Evolutionary conservation across 176 grass and related monocot genomes (phyloP).

Genomic region (Zoysia japonica): DNA sequence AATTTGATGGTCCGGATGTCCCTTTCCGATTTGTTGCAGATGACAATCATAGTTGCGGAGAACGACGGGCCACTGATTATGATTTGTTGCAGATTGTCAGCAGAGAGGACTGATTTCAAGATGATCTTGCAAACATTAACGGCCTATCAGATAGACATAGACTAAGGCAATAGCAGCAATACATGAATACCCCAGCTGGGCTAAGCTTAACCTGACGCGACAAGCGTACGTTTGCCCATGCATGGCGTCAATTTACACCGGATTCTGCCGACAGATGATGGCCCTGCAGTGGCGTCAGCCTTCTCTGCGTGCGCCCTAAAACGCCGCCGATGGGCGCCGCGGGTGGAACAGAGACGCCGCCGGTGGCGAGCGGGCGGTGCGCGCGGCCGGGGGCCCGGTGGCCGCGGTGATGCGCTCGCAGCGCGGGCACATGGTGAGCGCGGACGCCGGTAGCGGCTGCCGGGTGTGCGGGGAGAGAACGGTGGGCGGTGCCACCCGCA

Average conservation of each 20-base stretch:
- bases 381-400: background rate
- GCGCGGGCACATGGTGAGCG: constrained; percentile 86
- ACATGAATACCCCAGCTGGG: background rate
- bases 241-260: constrained; percentile 25
- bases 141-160: background rate
- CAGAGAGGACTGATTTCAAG: background rate
- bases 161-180: no score
- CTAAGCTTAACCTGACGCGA: background rate
- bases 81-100: background rate
- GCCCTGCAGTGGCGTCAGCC: no score
- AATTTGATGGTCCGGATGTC: background rate
- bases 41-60: background rate
- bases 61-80: background rate
- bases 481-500: constrained; percentile 82
- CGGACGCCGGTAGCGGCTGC: constrained; percentile 80
- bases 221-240: background rate
- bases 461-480: constrained; percentile 89
- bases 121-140: background rate
- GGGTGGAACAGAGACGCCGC: constrained; percentile 40
- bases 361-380: constrained; percentile 12
- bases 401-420: constrained; percentile 85
- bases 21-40: background rate
- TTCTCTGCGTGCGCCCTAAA: background rate
- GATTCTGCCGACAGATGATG: background rate
- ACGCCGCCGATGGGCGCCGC: constrained; percentile 43